Evolutionary conservation across 257 asterid genomes (phyloP), one percentile per base, ranked within the genome.

Genomic region (Nicotiana obtusifolia): DNA sequence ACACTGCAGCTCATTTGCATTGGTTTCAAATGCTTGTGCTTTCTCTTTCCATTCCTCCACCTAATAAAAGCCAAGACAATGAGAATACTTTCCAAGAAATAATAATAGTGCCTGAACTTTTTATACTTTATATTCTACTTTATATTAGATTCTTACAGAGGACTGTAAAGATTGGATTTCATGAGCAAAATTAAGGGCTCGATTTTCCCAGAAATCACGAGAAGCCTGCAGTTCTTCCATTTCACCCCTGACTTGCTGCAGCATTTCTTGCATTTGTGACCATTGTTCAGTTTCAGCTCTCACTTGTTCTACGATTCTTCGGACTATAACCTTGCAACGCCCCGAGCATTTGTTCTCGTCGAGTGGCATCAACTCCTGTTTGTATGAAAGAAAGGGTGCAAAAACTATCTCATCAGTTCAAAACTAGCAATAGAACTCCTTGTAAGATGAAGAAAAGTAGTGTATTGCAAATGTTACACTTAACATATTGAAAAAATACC

Each of bases 231-330:
- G 88, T 71, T 95, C 87, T 79, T 92, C 97, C 97, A 94, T 90
- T 81, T 95, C 98, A 14, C 85, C 88, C 5, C 97, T 88, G 31
- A 95, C 98, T 81, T 89, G 93, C 80, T 82, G 87, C 57, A 95
- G 81, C 99, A 95, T 95, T 76, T 66, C 93, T 77, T 94, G 99
- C 97, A 95, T 95, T 78, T 95, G 98, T 59, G 98, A 89, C 97
- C 97, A 95, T 78, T 95, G 98, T 82, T 95, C 98, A 5, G 97
- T 88, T 89, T 95, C 99, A 3, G 92, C 92, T 84, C 97, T 91
- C 84, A 94, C 97, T 84, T 95, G 98, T 82, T 94, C 99, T 2
- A 94, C 88, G 7, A 95, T 87, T 81, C 87, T 86, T 6, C 89
- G 85, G 59, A 94, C 88, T 4, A 94, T 41, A 7, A 86, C 91